Conservation (phyloP, 148 eudicot genomes). For the Rhododendron simsii region DNA sequence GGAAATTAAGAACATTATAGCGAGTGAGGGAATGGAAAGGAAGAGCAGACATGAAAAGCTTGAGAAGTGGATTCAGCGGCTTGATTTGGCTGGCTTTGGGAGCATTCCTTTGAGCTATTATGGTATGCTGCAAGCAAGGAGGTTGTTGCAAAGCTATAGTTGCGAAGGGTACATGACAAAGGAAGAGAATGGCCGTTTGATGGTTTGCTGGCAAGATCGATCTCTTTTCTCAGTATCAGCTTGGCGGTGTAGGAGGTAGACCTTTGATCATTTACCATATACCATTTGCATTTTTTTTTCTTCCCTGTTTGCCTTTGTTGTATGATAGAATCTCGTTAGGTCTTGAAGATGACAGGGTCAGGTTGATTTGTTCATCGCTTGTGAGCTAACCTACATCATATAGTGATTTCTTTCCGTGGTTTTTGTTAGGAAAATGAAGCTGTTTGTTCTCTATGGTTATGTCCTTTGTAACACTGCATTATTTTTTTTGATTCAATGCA, state of each 20-base stretch:
- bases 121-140: conserved; percentile 68
- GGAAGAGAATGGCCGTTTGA: conserved; percentile 77
- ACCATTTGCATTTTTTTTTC: neutral
- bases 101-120: conserved; percentile 66
- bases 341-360: conserved; percentile 25
- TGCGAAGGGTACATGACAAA: conserved; percentile 77
- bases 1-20: conserved; percentile 77
- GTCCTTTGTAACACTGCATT: neutral
- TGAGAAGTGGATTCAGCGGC: conserved; percentile 77
- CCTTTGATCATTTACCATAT: neutral
- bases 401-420: neutral
- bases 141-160: conserved; percentile 54
- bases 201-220: conserved; percentile 94
- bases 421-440: neutral
- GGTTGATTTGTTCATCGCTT: conserved; percentile 4
- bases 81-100: conserved; percentile 64
- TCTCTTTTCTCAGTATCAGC: conserved; percentile 77
- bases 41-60: conserved; percentile 81
- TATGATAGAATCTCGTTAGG: conserved; percentile 16
- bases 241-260: conserved; percentile 75
- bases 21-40: conserved; percentile 80
- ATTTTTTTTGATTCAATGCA: neutral
- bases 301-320: neutral
- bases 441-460: neutral
- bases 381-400: conserved; percentile 4